Percentiles rank a stretch among this genome's conserved stretches.
These are phyloP conservation scores for Castanea sativa DNA, from an alignment of 306 rosid genomes.

Conservation along the genomic window DNA sequence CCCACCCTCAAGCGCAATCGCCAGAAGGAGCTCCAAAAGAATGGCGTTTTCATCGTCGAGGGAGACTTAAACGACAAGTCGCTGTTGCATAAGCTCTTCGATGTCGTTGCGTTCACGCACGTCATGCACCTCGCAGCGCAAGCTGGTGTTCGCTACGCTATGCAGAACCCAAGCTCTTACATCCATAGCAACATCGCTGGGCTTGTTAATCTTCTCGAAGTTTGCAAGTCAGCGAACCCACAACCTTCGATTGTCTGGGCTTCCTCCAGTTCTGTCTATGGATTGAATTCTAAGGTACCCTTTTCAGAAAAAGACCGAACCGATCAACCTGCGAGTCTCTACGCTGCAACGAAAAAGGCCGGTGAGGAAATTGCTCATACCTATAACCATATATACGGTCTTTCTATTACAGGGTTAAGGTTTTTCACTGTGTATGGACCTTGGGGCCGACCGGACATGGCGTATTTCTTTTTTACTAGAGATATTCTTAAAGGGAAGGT, in stretches of 20 bases:
- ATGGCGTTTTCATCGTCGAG: slow-evolving; percentile 77
- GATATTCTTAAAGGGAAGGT: slow-evolving; percentile 72
- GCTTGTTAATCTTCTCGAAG: slow-evolving; percentile 68
- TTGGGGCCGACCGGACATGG: slow-evolving; percentile 97
- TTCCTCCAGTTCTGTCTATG: slow-evolving; percentile 85
- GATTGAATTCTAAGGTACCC: slow-evolving; percentile 76
- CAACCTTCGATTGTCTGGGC: slow-evolving; percentile 83
- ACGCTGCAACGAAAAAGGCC: slow-evolving; percentile 82
- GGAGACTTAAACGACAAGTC: slow-evolving; percentile 69
- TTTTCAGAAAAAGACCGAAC: slow-evolving; percentile 78
- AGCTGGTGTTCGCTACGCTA: slow-evolving; percentile 84
- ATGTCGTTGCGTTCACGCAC: slow-evolving; percentile 73
- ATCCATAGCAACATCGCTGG: slow-evolving; percentile 83
- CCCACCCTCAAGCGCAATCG: slow-evolving; percentile 66
- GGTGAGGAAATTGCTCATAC: slow-evolving; percentile 82
- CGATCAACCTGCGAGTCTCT: slow-evolving; percentile 79
- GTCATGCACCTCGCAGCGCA: slow-evolving; percentile 91
- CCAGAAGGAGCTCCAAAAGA: slow-evolving; percentile 58
- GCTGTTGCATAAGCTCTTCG: slow-evolving; percentile 70
- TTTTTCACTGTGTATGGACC: slow-evolving; percentile 90
- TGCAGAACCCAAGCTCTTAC: slow-evolving; percentile 72
- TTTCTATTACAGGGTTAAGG: slow-evolving; percentile 71
- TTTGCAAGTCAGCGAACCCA: slow-evolving; percentile 64
- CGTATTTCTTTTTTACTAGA: slow-evolving; percentile 74
- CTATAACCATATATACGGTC: slow-evolving; percentile 79